Conservation (phyloP, 2,329 filamentous ascomycete genomes). For the Fusarium scirpi region DNA sequence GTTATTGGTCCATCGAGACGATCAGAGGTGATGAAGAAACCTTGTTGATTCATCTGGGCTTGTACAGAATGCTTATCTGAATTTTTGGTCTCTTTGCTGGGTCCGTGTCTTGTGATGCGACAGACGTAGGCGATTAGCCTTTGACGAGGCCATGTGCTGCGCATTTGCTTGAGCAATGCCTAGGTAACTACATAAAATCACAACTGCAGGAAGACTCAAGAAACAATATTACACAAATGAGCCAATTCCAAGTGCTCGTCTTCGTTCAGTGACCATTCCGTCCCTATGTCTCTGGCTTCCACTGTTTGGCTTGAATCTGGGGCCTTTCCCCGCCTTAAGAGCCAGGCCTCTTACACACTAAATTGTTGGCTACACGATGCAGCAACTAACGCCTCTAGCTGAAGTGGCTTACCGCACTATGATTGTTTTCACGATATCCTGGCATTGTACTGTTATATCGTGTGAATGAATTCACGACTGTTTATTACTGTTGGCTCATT, state of each 20-base stretch:
- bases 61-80: neutral
- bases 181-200: neutral
- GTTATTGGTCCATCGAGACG: slow-evolving; percentile 20
- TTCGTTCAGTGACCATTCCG: slow-evolving; percentile 14
- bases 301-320: neutral
- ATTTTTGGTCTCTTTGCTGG: neutral
- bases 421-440: slow-evolving; percentile 28
- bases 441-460: neutral
- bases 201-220: neutral
- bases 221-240: neutral
- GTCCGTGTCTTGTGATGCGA: neutral
- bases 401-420: slow-evolving; percentile 25
- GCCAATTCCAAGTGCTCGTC: neutral
- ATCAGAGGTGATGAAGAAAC: slow-evolving; percentile 9
- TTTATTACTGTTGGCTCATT: neutral
- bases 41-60: neutral
- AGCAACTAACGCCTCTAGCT: slow-evolving; percentile 12
- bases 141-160: neutral
- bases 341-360: neutral
- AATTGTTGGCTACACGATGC: slow-evolving; percentile 14
- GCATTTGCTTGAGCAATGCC: neutral
- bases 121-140: neutral
- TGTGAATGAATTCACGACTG: slow-evolving; percentile 9
- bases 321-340: slow-evolving; percentile 7
- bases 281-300: slow-evolving; percentile 1